Conservation (phyloP, 768 basidiomycete genomes). For the Termitomyces sp. region DNA sequence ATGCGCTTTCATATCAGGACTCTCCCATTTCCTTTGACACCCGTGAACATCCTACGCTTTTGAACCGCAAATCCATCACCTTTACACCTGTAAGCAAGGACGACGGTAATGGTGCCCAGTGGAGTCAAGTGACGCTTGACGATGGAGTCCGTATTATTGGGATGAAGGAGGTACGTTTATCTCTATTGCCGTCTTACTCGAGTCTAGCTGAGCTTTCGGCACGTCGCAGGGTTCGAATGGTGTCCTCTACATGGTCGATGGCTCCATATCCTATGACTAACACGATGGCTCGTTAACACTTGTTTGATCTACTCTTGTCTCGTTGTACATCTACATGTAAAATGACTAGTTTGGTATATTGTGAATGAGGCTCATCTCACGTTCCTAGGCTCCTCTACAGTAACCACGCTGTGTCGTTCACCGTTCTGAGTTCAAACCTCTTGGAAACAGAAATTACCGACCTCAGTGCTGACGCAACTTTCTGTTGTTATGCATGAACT, state of each 20-base stretch:
- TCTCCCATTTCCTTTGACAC: conserved; percentile 42
- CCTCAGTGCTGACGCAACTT: too few species aligned
- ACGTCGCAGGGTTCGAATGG: conserved; percentile 46
- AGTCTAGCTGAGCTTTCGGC: background rate
- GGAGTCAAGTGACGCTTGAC: conserved; percentile 55
- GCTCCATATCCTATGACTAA: conserved; percentile 32
- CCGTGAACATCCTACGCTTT: conserved; percentile 49
- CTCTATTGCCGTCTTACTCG: background rate
- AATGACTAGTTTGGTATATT: background rate
- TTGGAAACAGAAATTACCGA: too few species aligned
- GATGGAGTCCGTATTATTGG: conserved; percentile 47
- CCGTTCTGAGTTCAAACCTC: background rate
- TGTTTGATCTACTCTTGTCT: background rate
- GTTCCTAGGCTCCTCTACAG: background rate
- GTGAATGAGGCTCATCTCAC: background rate
- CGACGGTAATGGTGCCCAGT: conserved; percentile 36
- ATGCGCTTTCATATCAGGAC: conserved; percentile 24
- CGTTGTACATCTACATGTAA: background rate
- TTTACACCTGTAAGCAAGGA: conserved; percentile 37
- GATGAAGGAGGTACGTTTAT: conserved; percentile 51
- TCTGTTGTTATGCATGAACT: too few species aligned
- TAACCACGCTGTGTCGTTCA: background rate
- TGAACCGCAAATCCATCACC: conserved; percentile 50
- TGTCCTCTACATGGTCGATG: conserved; percentile 53
- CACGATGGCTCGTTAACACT: background rate